Base-by-base conservation (phyloP, 345 rosid genomes). In the Acer campestre region DNA sequence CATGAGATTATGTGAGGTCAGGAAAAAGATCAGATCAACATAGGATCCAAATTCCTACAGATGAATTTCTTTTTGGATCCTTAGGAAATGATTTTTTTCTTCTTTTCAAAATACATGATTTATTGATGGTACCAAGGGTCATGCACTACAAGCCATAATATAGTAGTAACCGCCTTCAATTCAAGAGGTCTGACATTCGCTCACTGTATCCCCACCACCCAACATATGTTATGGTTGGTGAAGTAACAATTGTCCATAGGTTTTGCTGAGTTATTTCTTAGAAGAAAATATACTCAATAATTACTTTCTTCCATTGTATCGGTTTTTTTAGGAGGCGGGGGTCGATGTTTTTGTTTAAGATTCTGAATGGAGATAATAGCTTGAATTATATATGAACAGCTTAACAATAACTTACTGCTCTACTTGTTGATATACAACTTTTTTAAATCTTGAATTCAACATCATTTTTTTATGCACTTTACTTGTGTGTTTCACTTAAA, bases 371-470 rank as follows among this genome's bases (percentile, higher is more conserved):
- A 74, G 23, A 61, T 18, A 31, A 62, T 64, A 18, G 17, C 67
- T 72, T 58, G 20, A 59, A 17, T 27, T 27, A 9, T 63, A 9
- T 63, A 20, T 3, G 3, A 14, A 16, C 22, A 20, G 48, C 67
- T 59, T 42, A 27, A 23, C 38, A 16, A 59, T 40, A 58, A 59
- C 42, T 70, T 7, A 42, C 61, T 72, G 22, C 35, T 79, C 44
- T 56, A 59, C 31, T 74, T 80, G 53, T 67, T 62, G 61, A 27
- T 44, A 58, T 48, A 23, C 55, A n/a, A 56, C 70, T 44, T 76
- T 44, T 44, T 76, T 29, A 31, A 18, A 27, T 67, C 23, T 14
- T 72, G 71, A 48, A 18, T 58, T 68, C 16, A 20, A 46, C 58
- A 67, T 16, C 55, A 66, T 23, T 49, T 68, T 42, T 13, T 7